Evolutionary conservation across 2,329 filamentous ascomycete species (phyloP).

Genomic region (Xylaria sp.): DNA sequence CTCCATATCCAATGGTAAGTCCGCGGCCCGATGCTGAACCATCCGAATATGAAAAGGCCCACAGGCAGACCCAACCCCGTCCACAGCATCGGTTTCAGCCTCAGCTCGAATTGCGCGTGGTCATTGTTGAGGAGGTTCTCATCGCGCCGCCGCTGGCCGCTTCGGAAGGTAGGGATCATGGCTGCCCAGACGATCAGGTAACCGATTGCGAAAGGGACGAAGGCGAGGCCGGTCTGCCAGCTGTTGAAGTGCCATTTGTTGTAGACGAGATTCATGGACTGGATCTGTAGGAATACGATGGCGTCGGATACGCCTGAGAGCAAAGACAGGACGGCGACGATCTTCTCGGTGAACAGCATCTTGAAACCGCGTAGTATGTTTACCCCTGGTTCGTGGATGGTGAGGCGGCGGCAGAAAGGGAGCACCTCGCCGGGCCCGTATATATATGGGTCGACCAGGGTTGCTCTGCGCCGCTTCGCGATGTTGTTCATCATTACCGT

Average conservation of each 20-base stretch:
- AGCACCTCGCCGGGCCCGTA: conserved; percentile 79
- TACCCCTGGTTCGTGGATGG: conserved; percentile 56
- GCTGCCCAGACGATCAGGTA: conserved; percentile 69
- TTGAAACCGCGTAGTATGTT: conserved; percentile 71
- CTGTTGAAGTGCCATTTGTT: conserved; percentile 68
- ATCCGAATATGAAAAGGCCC: conserved; percentile 73
- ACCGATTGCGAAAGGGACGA: conserved; percentile 63
- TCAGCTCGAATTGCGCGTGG: conserved; percentile 70
- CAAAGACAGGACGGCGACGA: conserved; percentile 69
- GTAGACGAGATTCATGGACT: conserved; percentile 70
- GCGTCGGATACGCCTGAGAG: conserved; percentile 73
- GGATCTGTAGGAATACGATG: conserved; percentile 74
- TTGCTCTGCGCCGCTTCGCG: conserved; percentile 77
- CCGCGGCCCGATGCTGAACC: conserved; percentile 62
- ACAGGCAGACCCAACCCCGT: conserved; percentile 68
- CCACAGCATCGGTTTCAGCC: conserved; percentile 69
- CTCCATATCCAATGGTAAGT: conserved; percentile 71
- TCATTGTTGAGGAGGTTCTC: conserved; percentile 58
- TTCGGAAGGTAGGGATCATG: conserved; percentile 64
- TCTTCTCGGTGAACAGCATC: conserved; percentile 74
- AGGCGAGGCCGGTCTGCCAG: conserved; percentile 48
- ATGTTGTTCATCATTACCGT: conserved; percentile 83
- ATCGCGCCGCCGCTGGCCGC: conserved; percentile 58
- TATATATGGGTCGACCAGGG: conserved; percentile 68
- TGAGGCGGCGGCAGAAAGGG: conserved; percentile 51